These are phyloP conservation scores for Pythium guiyangense DNA, from an alignment of 352 stramenopile species.

Conservation along the genomic window DNA sequence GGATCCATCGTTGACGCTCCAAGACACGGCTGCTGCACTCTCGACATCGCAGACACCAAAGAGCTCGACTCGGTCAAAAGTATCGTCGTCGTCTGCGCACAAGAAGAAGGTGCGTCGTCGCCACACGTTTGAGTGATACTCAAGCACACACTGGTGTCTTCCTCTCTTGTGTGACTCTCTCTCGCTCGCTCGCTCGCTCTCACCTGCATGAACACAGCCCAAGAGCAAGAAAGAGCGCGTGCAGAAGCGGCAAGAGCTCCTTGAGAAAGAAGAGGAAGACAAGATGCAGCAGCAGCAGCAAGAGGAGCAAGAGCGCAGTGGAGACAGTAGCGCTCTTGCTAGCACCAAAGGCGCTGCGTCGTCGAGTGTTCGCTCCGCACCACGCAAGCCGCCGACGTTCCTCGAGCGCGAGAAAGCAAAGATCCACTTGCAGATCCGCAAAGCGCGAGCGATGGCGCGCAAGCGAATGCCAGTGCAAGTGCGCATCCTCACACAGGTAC, in stretches of 20 bases:
- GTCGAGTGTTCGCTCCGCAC: not conserved
- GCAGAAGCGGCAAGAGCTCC: conserved; percentile 37
- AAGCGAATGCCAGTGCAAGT: conserved; percentile 68
- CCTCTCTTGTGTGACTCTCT: not conserved
- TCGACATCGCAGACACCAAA: not conserved
- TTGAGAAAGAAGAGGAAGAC: conserved; percentile 59
- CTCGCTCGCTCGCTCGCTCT: not conserved
- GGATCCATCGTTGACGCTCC: not conserved
- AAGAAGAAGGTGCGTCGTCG: conserved; percentile 6
- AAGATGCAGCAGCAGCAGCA: conserved; percentile 10
- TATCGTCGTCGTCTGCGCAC: not conserved
- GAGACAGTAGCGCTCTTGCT: not conserved
- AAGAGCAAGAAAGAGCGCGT: conserved; percentile 56
- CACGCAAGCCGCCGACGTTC: conserved; percentile 24
- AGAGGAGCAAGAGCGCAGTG: not conserved
- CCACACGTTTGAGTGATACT: not conserved
- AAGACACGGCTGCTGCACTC: not conserved
- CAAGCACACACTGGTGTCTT: not conserved
- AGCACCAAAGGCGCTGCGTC: not conserved
- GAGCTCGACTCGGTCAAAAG: not conserved
- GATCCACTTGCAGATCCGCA: conserved; percentile 48
- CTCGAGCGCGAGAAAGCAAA: conserved; percentile 47
- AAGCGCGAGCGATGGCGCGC: conserved; percentile 39
- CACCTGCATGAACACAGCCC: not conserved
- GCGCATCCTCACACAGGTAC: conserved; percentile 51